Evolutionary conservation across 2,329 filamentous ascomycete species (phyloP).

Genomic region (Tolypocladium sp.): DNA sequence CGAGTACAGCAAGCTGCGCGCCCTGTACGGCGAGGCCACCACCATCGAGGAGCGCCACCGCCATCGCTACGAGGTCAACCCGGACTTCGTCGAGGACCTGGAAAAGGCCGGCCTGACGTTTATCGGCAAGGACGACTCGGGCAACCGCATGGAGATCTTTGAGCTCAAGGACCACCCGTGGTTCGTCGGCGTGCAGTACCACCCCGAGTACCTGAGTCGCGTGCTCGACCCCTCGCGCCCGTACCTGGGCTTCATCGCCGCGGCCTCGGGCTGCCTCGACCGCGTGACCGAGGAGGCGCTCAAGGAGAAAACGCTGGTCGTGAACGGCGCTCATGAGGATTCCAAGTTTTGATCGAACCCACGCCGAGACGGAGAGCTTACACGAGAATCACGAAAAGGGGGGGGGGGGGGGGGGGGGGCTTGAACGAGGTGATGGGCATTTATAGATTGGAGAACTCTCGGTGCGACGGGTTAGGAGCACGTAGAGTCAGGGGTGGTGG

Average conservation of each 20-base stretch:
- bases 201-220: slow-evolving; percentile 75
- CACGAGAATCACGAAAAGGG: background rate
- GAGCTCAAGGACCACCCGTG: slow-evolving; percentile 78
- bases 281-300: slow-evolving; percentile 12
- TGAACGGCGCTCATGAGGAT: background rate
- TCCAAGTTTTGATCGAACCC: background rate
- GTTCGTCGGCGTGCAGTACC: slow-evolving; percentile 78
- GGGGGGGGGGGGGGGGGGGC: background rate
- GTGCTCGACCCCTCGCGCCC: slow-evolving; percentile 28
- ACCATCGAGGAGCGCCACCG: slow-evolving; percentile 67
- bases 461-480: background rate
- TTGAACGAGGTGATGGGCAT: too few relatives aligned
- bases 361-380: background rate
- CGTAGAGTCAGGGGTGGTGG: background rate
- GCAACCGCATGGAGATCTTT: slow-evolving; percentile 72
- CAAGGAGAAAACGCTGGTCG: background rate
- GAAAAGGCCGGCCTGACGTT: slow-evolving; percentile 63
- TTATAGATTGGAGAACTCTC: background rate
- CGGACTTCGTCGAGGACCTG: slow-evolving; percentile 60
- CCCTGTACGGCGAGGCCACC: slow-evolving; percentile 55
- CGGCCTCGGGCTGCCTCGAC: slow-evolving; percentile 58
- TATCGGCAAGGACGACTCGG: slow-evolving; percentile 70
- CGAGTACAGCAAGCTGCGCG: slow-evolving; percentile 71
- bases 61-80: slow-evolving; percentile 88
- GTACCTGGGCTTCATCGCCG: slow-evolving; percentile 79